Percentiles rank a stretch among this genome's conserved stretches.
These are phyloP conservation scores for Gamsiella multidivaricata DNA, from an alignment of 192 early-diverging fungal genomes.

Conservation along the genomic window DNA sequence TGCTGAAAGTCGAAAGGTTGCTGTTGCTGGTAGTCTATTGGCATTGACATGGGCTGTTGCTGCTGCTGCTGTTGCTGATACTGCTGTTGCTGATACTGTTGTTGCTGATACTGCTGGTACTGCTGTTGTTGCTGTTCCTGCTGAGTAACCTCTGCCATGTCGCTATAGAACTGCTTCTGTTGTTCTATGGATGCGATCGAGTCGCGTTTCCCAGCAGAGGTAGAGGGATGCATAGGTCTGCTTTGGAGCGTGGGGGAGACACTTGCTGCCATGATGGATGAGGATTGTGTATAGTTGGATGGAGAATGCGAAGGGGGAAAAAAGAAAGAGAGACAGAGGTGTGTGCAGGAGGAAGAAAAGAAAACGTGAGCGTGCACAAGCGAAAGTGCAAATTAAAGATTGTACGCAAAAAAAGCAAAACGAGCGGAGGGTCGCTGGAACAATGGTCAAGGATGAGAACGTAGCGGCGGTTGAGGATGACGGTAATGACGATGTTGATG, in stretches of 20 bases:
- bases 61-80: neutral
- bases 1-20: slow-evolving; percentile 17
- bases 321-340: slow-evolving; percentile 6
- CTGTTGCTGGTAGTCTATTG: neutral
- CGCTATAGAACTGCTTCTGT: slow-evolving; percentile 22
- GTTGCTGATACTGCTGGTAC: slow-evolving; percentile 11
- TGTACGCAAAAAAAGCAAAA: neutral
- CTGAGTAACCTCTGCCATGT: slow-evolving; percentile 8
- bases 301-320: neutral
- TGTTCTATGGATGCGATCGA: neutral
- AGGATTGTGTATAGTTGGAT: neutral
- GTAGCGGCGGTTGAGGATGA: too few relatives aligned
- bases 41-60: neutral
- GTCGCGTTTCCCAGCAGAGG: neutral
- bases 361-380: neutral
- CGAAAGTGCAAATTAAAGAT: neutral
- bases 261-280: slow-evolving; percentile 27
- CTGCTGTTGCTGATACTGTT: neutral
- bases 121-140: slow-evolving; percentile 7
- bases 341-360: neutral
- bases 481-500: too few relatives aligned
- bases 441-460: too few relatives aligned
- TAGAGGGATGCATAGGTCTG: slow-evolving; percentile 6
- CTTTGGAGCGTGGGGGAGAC: slow-evolving; percentile 13
- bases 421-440: too few relatives aligned